These are phyloP conservation scores for Fulvia fulva DNA, from an alignment of 2,329 filamentous ascomycete genomes.

Conservation along the genomic window DNA sequence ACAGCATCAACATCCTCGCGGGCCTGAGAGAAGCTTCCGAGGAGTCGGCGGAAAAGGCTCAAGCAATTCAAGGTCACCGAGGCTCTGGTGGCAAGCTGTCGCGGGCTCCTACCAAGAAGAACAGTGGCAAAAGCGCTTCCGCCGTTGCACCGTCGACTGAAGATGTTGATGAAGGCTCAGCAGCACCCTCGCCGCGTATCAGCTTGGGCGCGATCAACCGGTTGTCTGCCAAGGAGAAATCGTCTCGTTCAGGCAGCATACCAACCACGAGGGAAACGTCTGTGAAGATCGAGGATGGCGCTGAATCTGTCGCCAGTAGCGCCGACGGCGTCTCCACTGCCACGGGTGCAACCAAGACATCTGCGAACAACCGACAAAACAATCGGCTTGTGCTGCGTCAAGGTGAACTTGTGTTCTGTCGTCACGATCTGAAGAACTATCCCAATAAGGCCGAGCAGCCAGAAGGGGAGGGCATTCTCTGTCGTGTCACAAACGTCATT, in stretches of 20 bases:
- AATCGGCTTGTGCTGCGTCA: conserved; percentile 34
- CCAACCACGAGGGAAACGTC: conserved; percentile 46
- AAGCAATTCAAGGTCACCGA: conserved; percentile 22
- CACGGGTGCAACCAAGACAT: conserved; percentile 29
- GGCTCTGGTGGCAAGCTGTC: conserved; percentile 27
- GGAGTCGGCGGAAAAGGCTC: conserved; percentile 36
- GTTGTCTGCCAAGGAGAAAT: conserved; percentile 35
- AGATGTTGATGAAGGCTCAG: conserved; percentile 30
- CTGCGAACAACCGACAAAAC: conserved; percentile 19
- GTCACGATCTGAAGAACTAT: conserved; percentile 36
- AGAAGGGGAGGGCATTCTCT: conserved; percentile 51
- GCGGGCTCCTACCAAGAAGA: conserved; percentile 25
- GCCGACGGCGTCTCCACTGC: conserved; percentile 38
- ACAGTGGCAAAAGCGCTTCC: conserved; percentile 17
- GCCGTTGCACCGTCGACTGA: conserved; percentile 24
- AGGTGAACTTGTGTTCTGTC: conserved; percentile 50
- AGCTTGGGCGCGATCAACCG: conserved; percentile 23
- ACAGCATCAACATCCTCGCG: conserved; percentile 44
- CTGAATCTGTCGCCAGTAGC: conserved; percentile 41
- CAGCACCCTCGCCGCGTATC: conserved; percentile 33
- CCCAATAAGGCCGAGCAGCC: conserved; percentile 30
- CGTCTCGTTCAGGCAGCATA: conserved; percentile 40
- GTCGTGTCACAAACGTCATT: conserved; percentile 49
- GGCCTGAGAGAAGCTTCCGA: conserved; percentile 47
- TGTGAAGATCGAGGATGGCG: conserved; percentile 49